A percentile compares a stretch with the other conserved stretches of the same genome.
Conservation (phyloP, 106 monocot species). For the Dioscorea zingiberensis region DNA sequence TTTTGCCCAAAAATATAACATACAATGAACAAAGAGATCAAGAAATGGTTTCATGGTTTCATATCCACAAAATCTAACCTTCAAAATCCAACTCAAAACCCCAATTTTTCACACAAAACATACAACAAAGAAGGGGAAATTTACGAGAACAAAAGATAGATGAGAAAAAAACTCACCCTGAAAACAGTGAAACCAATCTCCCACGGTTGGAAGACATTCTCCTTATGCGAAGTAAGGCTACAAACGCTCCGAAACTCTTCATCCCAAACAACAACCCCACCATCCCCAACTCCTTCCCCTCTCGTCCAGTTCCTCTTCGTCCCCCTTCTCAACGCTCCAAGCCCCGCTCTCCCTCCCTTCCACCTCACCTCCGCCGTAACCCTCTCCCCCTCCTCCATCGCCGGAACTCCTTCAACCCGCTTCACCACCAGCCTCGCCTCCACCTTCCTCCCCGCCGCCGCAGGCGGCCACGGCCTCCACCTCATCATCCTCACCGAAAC, state of each 20-base stretch:
- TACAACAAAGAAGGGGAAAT: background rate
- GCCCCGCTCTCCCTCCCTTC: conserved; percentile 9
- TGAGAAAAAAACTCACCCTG: conserved; percentile 41
- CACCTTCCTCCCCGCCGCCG: conserved; percentile 15
- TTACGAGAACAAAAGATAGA: background rate
- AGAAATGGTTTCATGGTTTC: no score
- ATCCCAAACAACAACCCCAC: conserved; percentile 7
- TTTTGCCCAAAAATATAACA: no score
- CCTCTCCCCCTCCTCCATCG: conserved; percentile 1
- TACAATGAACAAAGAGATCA: no score
- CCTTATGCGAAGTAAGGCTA: conserved; percentile 43
- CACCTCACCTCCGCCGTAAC: conserved; percentile 1
- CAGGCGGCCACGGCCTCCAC: conserved; percentile 36
- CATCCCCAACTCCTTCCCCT: background rate
- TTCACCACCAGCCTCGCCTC: conserved; percentile 26
- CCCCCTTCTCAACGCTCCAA: conserved; percentile 3
- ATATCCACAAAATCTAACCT: no score
- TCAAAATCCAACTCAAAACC: background rate
- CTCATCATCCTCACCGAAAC: conserved; percentile 21
- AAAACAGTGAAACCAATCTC: conserved; percentile 59
- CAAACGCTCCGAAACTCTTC: conserved; percentile 43
- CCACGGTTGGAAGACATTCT: conserved; percentile 56
- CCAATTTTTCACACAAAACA: background rate
- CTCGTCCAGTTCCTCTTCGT: conserved; percentile 16
- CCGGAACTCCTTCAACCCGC: conserved; percentile 11